These are phyloP conservation scores for Paraglomus brasilianum DNA, from an alignment of 192 early-diverging fungal genomes.

Conservation along the genomic window DNA sequence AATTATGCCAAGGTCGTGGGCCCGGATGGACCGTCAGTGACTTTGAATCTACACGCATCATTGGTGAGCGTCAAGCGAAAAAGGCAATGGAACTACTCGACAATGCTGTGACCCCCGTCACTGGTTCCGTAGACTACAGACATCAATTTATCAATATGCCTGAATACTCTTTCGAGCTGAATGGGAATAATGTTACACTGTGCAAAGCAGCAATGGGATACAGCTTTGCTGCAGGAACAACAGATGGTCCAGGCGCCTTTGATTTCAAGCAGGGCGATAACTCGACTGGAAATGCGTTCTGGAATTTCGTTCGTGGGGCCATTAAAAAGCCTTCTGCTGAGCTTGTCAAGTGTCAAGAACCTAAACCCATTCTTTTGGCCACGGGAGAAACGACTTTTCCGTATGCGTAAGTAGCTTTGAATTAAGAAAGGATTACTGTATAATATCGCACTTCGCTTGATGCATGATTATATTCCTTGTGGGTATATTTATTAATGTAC, in stretches of 20 bases:
- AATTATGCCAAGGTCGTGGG: conserved; percentile 33
- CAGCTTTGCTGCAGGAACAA: conserved; percentile 53
- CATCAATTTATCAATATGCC: conserved; percentile 34
- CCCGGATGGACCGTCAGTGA: conserved; percentile 32
- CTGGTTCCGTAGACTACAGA: conserved; percentile 31
- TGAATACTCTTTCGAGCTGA: background rate
- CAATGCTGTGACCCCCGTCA: background rate
- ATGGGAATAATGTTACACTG: conserved; percentile 19
- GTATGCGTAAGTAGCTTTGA: too few species aligned
- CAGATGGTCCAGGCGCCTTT: conserved; percentile 47
- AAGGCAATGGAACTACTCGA: conserved; percentile 33
- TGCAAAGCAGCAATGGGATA: conserved; percentile 39
- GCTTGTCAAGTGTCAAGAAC: conserved; percentile 49
- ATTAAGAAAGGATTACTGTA: too few species aligned
- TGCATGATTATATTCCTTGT: too few species aligned
- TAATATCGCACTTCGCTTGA: too few species aligned
- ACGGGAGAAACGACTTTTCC: conserved; percentile 54
- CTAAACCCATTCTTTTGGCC: conserved; percentile 56
- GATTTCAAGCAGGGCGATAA: background rate
- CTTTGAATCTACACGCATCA: conserved; percentile 38
- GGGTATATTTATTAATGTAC: too few species aligned
- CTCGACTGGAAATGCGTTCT: conserved; percentile 31
- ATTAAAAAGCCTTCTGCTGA: conserved; percentile 19
- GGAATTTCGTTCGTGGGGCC: conserved; percentile 34
- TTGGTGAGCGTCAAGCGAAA: conserved; percentile 35